Conservation (phyloP, 2,329 filamentous ascomycete genomes). For the Ophiostoma populinum region DNA sequence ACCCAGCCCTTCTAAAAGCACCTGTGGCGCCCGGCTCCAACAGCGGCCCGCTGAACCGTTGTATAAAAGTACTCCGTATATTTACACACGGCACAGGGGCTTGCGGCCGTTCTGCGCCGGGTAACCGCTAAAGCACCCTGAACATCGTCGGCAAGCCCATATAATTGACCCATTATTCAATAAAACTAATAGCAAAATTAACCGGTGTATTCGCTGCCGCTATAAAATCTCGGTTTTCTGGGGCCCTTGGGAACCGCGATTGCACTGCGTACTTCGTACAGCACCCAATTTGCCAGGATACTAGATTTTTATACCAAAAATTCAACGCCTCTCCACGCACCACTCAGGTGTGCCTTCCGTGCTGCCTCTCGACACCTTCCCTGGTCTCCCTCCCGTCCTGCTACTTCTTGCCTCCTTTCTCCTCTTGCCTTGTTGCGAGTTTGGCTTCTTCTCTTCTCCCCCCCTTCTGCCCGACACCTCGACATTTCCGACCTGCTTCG, state of each 20-base stretch:
- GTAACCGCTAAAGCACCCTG: too few species aligned
- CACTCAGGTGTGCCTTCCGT: slow-evolving; percentile 2
- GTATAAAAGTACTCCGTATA: too few species aligned
- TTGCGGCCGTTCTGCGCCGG: too few species aligned
- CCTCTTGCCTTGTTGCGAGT: slow-evolving; percentile 1
- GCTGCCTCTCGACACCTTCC: slow-evolving; percentile 7
- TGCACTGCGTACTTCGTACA: background rate
- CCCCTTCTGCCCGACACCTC: background rate
- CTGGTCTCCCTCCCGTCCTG: slow-evolving; percentile 7
- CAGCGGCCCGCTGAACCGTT: too few species aligned
- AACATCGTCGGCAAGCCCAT: too few species aligned
- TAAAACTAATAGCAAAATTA: too few species aligned
- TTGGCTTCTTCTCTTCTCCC: background rate
- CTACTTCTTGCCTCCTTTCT: background rate
- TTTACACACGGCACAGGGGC: too few species aligned
- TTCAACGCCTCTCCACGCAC: slow-evolving; percentile 9
- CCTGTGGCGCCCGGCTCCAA: too few species aligned
- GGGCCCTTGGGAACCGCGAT: too few species aligned
- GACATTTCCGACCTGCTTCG: slow-evolving; percentile 1
- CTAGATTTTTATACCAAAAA: slow-evolving; percentile 7
- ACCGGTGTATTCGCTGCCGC: background rate
- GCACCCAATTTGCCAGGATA: slow-evolving; percentile 9
- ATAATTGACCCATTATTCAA: too few species aligned
- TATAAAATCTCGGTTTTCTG: background rate
- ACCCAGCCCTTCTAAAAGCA: too few species aligned